Evolutionary conservation across 257 asterid species (phyloP).

Genomic region (Prunella vulgaris): DNA sequence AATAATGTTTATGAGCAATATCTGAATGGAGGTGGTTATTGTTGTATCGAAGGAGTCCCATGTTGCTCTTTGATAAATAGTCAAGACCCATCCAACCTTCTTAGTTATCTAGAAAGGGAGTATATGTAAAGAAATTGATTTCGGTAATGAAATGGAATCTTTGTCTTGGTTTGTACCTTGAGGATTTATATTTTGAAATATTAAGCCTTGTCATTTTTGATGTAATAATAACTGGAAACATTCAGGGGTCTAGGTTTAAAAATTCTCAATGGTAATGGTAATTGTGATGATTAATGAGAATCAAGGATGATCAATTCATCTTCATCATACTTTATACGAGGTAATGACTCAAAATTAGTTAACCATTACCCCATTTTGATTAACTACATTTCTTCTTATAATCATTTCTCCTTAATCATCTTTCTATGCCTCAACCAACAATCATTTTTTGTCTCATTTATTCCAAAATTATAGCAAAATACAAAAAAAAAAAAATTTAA

Average conservation of each 20-base stretch:
- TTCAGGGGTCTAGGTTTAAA: neutral
- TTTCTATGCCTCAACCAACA: too few species aligned
- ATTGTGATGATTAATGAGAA: too few species aligned
- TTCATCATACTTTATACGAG: too few species aligned
- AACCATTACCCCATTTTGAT: too few species aligned
- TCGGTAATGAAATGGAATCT: conserved; percentile 6
- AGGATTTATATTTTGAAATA: conserved; percentile 3
- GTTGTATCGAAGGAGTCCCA: neutral
- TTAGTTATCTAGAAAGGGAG: conserved; percentile 1
- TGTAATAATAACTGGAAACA: conserved; percentile 4
- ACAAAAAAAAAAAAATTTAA: too few species aligned
- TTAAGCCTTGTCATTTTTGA: neutral
- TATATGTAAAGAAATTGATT: neutral
- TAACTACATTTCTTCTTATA: too few species aligned
- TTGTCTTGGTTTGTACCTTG: conserved; percentile 1
- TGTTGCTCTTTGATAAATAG: neutral
- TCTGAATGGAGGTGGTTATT: neutral
- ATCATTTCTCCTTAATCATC: too few species aligned
- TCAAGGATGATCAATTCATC: too few species aligned
- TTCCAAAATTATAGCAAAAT: too few species aligned
- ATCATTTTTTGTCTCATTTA: too few species aligned
- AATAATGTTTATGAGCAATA: conserved; percentile 14
- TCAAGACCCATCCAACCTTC: conserved; percentile 8
- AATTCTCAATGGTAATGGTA: too few species aligned
- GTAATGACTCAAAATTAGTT: neutral